Evolutionary conservation across 352 stramenopile genomes (phyloP).

Genomic region (Phytopythium boreale): DNA sequence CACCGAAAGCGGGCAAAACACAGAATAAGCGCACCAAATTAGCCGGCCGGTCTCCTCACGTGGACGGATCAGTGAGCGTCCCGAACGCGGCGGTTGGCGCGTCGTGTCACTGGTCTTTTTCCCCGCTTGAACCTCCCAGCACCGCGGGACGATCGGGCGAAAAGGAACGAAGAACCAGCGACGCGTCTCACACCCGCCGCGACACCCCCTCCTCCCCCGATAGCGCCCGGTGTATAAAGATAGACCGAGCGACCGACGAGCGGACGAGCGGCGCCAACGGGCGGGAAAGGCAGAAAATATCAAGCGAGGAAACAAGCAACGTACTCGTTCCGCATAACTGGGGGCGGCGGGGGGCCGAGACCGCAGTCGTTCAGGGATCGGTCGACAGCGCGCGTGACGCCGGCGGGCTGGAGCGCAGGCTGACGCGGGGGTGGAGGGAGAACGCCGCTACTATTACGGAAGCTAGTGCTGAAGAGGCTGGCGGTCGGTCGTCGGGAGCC

Average conservation of each 20-base stretch:
- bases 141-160: not conserved
- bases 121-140: not conserved
- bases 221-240: not conserved
- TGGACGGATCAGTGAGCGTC: not conserved
- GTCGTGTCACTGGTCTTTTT: not conserved
- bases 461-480: not conserved
- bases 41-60: not conserved
- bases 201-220: not conserved
- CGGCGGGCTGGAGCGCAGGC: constrained; percentile 2
- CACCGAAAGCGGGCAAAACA: not conserved
- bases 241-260: not conserved
- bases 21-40: constrained; percentile 7
- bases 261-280: no score
- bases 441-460: no score
- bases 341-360: not conserved
- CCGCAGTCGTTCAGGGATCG: no score
- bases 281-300: not conserved
- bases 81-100: constrained; percentile 1
- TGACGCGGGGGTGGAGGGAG: not conserved
- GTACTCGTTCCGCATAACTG: constrained; percentile 21
- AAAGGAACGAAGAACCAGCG: not conserved
- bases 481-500: not conserved
- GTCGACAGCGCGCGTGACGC: constrained; percentile 4
- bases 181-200: not conserved
- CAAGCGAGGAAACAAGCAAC: constrained; percentile 7